A percentile compares a stretch with the other conserved stretches of the same genome.
phyloP scores from a whole-genome alignment of 2,329 filamentous ascomycete genomes.

The Albifimbria verrucaria region DNA sequence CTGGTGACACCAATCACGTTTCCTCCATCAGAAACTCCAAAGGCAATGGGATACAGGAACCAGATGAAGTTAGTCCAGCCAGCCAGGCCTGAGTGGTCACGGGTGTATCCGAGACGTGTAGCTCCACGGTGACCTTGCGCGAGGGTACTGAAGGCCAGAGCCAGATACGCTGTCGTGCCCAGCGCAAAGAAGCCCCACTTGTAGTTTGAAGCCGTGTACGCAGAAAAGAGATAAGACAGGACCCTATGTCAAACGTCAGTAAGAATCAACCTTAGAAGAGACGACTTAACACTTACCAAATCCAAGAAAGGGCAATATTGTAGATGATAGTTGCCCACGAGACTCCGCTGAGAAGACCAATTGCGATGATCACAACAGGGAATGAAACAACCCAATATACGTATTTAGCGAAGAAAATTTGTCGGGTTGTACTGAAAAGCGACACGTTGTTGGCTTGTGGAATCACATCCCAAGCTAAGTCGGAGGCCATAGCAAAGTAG shows the following conservation, averaged over 20 bases:
- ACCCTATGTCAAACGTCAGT: slow-evolving; percentile 21
- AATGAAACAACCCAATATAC: slow-evolving; percentile 52
- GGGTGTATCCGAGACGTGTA: slow-evolving; percentile 34
- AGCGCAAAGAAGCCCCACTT: slow-evolving; percentile 58
- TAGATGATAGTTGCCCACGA: slow-evolving; percentile 55
- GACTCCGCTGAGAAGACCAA: slow-evolving; percentile 48
- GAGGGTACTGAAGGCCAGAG: slow-evolving; percentile 43
- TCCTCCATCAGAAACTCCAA: slow-evolving; percentile 47
- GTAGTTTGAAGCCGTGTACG: slow-evolving; percentile 46
- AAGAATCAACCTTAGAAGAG: not conserved
- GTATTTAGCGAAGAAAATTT: slow-evolving; percentile 56
- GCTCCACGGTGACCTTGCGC: slow-evolving; percentile 34
- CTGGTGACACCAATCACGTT: slow-evolving; percentile 45
- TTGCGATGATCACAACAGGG: slow-evolving; percentile 39
- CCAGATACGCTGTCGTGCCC: slow-evolving; percentile 43
- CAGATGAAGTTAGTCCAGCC: slow-evolving; percentile 49
- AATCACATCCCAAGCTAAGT: slow-evolving; percentile 44
- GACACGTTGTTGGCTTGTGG: slow-evolving; percentile 20
- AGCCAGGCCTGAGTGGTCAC: slow-evolving; percentile 43
- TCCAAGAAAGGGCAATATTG: slow-evolving; percentile 46
- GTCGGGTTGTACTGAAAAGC: slow-evolving; percentile 28
- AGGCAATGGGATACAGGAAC: slow-evolving; percentile 55
- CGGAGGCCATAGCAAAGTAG: slow-evolving; percentile 51
- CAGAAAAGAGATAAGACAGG: slow-evolving; percentile 45
- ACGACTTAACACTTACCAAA: slow-evolving; percentile 32